Evolutionary conservation across 23 red algal species (phyloP).

Genomic region (Gracilaria gracilis): DNA sequence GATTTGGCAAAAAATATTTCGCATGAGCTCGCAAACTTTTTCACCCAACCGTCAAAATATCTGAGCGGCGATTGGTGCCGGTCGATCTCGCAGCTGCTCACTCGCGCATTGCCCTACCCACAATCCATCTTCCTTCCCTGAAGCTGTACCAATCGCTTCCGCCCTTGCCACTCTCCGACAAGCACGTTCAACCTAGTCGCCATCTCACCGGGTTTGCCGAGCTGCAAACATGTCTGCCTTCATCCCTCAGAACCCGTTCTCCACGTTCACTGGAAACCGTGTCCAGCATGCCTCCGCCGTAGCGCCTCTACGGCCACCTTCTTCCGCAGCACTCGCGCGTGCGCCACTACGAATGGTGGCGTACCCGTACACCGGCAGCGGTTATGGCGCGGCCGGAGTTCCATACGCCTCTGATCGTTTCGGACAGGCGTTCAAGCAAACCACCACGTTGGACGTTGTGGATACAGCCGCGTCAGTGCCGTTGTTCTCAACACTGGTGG

Average conservation of each 20-base stretch:
- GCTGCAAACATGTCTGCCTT: neutral
- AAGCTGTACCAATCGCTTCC: neutral
- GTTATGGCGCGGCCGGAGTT: constrained; percentile 74
- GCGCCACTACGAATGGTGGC: constrained; percentile 45
- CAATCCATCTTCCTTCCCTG: no score
- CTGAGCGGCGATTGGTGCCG: neutral
- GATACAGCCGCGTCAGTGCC: constrained; percentile 61
- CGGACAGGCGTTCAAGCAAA: constrained; percentile 53
- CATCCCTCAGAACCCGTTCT: neutral
- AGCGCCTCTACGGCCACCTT: neutral
- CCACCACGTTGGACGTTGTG: constrained; percentile 48
- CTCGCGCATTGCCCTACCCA: neutral
- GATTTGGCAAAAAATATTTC: neutral
- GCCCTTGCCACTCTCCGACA: neutral
- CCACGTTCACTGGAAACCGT: neutral
- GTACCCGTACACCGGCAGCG: constrained; percentile 67
- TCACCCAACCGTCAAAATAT: constrained; percentile 8
- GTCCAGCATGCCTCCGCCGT: constrained; percentile 19
- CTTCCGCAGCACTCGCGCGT: neutral
- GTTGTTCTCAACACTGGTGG: constrained; percentile 62
- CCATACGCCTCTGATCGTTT: constrained; percentile 48
- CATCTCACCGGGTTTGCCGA: neutral
- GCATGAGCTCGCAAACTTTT: neutral
- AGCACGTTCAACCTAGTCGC: neutral
- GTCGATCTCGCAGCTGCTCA: constrained; percentile 18